Evolutionary conservation across 257 asterid genomes (phyloP).

Genomic region (Solanum virginianum): DNA sequence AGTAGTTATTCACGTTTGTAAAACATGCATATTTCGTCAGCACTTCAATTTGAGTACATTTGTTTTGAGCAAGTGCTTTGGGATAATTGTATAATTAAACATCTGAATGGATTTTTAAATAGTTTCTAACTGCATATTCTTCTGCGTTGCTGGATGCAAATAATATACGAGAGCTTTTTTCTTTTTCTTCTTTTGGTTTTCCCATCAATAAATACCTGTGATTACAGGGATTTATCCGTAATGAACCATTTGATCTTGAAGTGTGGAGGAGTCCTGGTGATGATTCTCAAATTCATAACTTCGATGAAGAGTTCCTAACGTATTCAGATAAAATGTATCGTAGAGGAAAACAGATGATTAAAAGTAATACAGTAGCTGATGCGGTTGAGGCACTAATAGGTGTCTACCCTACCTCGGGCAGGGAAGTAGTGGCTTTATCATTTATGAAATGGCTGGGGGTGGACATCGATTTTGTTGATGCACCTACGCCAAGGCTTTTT

Average conservation of each 20-base stretch:
- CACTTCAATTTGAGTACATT: not conserved
- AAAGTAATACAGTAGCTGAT: conserved; percentile 58
- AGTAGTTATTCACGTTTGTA: not conserved
- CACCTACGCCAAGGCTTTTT: conserved; percentile 31
- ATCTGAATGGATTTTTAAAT: not conserved
- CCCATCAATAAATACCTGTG: conserved; percentile 1
- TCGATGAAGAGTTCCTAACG: conserved; percentile 23
- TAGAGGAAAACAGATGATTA: conserved; percentile 20
- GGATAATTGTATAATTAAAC: not conserved
- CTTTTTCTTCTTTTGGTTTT: not conserved
- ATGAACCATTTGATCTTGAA: conserved; percentile 65
- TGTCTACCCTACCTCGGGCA: conserved; percentile 53
- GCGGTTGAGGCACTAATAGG: conserved; percentile 83
- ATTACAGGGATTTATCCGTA: conserved; percentile 63
- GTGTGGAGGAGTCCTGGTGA: conserved; percentile 66
- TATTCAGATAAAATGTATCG: conserved; percentile 21
- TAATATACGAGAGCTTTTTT: not conserved
- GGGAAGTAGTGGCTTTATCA: conserved; percentile 54
- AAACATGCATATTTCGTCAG: not conserved
- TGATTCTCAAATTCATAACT: conserved; percentile 2
- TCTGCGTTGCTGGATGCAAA: conserved; percentile 15
- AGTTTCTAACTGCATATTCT: not conserved
- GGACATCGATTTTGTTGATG: conserved; percentile 16
- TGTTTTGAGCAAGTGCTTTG: not conserved
- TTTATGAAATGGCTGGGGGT: conserved; percentile 78